phyloP scores from a whole-genome alignment of 2,329 filamentous ascomycete genomes.

The Leptographium wingfieldii region DNA sequence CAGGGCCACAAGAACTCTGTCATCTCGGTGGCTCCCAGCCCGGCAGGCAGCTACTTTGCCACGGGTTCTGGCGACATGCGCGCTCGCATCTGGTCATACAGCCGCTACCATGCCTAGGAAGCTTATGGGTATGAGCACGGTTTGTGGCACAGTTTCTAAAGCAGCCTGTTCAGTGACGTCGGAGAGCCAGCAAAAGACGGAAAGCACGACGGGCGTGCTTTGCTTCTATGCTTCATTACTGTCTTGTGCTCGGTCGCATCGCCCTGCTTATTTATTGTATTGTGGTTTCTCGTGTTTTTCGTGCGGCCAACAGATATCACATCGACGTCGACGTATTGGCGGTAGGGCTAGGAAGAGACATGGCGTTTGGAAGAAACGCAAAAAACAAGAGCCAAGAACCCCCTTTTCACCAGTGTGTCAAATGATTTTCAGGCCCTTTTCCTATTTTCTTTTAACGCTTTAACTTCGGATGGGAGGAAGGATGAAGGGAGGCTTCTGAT shows the following conservation, averaged over 20 bases:
- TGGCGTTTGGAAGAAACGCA: slow-evolving; percentile 10
- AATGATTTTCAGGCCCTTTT: neutral
- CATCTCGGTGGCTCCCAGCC: slow-evolving; percentile 92
- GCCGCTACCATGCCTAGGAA: slow-evolving; percentile 20
- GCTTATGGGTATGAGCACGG: neutral
- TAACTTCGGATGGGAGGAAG: neutral
- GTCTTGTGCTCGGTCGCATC: neutral
- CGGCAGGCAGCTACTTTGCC: slow-evolving; percentile 76
- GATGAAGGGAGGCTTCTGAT: neutral
- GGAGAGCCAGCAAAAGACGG: neutral
- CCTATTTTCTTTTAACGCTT: neutral
- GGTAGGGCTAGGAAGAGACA: neutral
- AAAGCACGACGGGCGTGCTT: neutral
- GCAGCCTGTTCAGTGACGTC: neutral
- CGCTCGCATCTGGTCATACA: slow-evolving; percentile 90
- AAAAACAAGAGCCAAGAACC: neutral
- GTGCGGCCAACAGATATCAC: neutral
- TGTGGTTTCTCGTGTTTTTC: neutral
- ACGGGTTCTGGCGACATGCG: slow-evolving; percentile 97
- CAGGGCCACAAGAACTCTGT: slow-evolving; percentile 99
- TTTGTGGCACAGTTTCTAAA: neutral
- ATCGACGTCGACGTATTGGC: neutral
- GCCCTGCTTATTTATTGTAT: neutral
- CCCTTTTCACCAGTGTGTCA: neutral
- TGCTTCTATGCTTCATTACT: neutral